Conservation (phyloP, 1,284 basidiomycete genomes). For the Heimioporus retisporus region DNA sequence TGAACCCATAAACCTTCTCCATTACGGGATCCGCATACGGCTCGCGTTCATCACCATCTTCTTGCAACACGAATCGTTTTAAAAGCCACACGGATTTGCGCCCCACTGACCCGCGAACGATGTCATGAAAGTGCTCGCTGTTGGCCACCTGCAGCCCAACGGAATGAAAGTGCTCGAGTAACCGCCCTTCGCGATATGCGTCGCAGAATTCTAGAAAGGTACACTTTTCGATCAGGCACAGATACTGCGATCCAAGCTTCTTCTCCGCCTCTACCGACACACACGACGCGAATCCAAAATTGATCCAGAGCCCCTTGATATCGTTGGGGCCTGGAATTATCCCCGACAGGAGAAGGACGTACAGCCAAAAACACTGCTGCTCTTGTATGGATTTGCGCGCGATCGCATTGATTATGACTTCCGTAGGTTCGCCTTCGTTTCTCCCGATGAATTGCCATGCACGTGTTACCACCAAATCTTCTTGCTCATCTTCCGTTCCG, state of each 20-base stretch:
- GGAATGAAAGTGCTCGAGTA: conserved; percentile 3
- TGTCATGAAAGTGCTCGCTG: not conserved
- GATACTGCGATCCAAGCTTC: not conserved
- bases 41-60: not conserved
- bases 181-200: not conserved
- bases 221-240: not conserved
- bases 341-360: not conserved
- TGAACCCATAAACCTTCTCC: too few species aligned
- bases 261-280: not conserved
- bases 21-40: too few species aligned
- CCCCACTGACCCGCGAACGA: not conserved
- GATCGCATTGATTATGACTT: not conserved
- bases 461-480: not conserved
- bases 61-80: not conserved
- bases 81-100: conserved; percentile 11
- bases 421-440: not conserved
- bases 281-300: conserved; percentile 11
- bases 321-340: too few species aligned
- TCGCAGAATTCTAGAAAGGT: conserved; percentile 11
- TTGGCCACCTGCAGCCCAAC: not conserved
- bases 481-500: not conserved
- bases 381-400: not conserved
- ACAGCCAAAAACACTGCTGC: not conserved
- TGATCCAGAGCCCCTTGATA: not conserved
- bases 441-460: conserved; percentile 5